Percentiles rank a stretch among this genome's conserved stretches.
Conservation (phyloP, 2,329 filamentous ascomycete species). For the Scortechinia acanthostroma region DNA sequence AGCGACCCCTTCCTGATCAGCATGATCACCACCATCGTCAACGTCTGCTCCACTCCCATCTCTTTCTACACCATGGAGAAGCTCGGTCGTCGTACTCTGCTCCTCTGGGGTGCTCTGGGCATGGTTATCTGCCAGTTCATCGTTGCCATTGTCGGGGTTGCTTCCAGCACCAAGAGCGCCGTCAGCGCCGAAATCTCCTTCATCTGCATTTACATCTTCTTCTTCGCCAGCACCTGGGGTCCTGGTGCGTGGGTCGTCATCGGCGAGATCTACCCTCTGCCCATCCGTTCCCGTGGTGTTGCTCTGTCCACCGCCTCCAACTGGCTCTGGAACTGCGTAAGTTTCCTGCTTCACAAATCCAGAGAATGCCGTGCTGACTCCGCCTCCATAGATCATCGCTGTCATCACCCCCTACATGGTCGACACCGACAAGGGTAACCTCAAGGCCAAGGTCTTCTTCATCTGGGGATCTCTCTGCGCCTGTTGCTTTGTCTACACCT, state of each 20-base stretch:
- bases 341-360: slow-evolving; percentile 15
- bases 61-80: slow-evolving; percentile 83
- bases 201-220: slow-evolving; percentile 89
- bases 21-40: slow-evolving; percentile 80
- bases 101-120: slow-evolving; percentile 71
- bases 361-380: slow-evolving; percentile 5
- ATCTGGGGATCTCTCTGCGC: slow-evolving; percentile 67
- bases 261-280: slow-evolving; percentile 83
- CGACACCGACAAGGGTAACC: slow-evolving; percentile 49
- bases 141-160: slow-evolving; percentile 70
- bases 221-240: slow-evolving; percentile 84
- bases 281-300: slow-evolving; percentile 81
- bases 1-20: slow-evolving; percentile 74
- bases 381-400: slow-evolving; percentile 36
- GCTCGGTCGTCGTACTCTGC: slow-evolving; percentile 72
- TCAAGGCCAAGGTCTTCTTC: slow-evolving; percentile 68
- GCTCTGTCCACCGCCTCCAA: slow-evolving; percentile 81
- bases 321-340: slow-evolving; percentile 89
- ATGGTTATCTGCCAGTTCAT: slow-evolving; percentile 86
- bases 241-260: slow-evolving; percentile 76
- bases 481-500: slow-evolving; percentile 53
- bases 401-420: slow-evolving; percentile 72
- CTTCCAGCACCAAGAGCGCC: slow-evolving; percentile 46
- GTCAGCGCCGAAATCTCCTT: slow-evolving; percentile 73
- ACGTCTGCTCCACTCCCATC: slow-evolving; percentile 76